Evolutionary conservation across 2,329 filamentous ascomycete genomes (phyloP), one percentile per base, ranked within the genome.

Genomic region (Phoma sp.): DNA sequence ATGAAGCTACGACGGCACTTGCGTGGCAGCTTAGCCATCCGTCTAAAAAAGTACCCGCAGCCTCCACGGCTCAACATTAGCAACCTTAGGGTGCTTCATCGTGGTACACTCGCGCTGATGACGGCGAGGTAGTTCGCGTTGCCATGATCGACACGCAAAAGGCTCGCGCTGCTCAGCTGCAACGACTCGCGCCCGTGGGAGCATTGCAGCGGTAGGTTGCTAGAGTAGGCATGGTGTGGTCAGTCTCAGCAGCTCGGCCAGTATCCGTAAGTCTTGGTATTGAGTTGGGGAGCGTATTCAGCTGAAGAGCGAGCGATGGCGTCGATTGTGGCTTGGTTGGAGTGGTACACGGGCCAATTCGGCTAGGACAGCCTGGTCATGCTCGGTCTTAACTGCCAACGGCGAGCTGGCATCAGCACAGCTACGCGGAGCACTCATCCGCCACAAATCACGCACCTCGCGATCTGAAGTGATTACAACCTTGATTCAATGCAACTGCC

Each of bases 161-260:
- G 42, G 49, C 61, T 67, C 63, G 64, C 65, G 60, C 57, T 58
- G 60, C 66, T 74, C 72, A 74, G 72, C 72, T 74, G 64, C 46
- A 56, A 62, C 56, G 57, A 59, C 53, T 63, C 52, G 56, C 69
- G 69, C 70, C 68, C 62, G 57, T 64, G 58, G 60, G 64, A 65
- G 65, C 56, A 62, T 67, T 65, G 63, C 64, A 69, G 66, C 56
- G 64, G 62, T 65, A 67, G 67, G 61, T 57, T 71, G 62, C 68
- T 63, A 56, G 64, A 62, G 60, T 65, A 62, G 61, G 57, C 69
- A 63, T 63, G 57, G 51, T 57, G 57, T 58, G 61, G 62, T 57
- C 47, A 43, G 57, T 58, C 60, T 66, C 60, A 66, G 59, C 62
- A 68, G 50, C 50, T 56, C 53, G 36, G 51, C 57, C 62, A 64